Conservation (phyloP, 306 rosid species). For the Pyrus pyrifolia region DNA sequence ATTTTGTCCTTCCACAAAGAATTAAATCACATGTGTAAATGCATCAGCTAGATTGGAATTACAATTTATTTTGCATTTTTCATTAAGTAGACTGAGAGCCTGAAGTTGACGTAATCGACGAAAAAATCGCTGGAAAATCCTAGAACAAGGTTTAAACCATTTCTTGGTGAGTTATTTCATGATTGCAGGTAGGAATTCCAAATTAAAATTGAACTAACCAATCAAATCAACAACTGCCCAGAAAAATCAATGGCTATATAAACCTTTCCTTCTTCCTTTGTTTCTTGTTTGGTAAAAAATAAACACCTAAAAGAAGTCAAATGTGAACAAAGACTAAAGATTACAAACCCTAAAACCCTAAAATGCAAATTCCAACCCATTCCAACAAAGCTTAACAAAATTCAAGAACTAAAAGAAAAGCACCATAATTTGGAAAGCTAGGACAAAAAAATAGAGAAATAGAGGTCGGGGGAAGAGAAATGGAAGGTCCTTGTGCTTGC, state of each 20-base stretch:
- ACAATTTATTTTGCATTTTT: not conserved
- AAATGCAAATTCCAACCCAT: constrained; percentile 11
- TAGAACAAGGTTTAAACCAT: not conserved
- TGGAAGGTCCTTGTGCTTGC: constrained; percentile 13
- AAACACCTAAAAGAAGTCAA: not conserved
- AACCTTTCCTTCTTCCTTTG: not conserved
- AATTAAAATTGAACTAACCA: not conserved
- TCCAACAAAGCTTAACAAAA: not conserved
- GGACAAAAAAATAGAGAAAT: not conserved
- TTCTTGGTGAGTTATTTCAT: not conserved
- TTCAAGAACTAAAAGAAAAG: constrained; percentile 1
- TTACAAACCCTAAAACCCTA: constrained; percentile 24
- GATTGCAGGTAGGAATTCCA: not conserved
- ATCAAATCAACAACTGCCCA: not conserved
- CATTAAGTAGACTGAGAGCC: not conserved
- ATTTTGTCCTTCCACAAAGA: not conserved
- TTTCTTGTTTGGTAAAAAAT: not conserved
- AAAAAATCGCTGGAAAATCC: not conserved
- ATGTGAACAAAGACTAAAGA: not conserved
- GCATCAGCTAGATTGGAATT: not conserved
- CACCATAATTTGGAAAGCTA: not conserved
- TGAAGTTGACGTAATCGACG: not conserved
- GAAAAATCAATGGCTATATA: not conserved
- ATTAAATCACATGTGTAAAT: not conserved
- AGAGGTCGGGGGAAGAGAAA: not conserved